A percentile compares a stretch with the other conserved stretches of the same genome.
These are phyloP conservation scores for Russula olivacea DNA, from an alignment of 768 basidiomycete species.

Conservation along the genomic window DNA sequence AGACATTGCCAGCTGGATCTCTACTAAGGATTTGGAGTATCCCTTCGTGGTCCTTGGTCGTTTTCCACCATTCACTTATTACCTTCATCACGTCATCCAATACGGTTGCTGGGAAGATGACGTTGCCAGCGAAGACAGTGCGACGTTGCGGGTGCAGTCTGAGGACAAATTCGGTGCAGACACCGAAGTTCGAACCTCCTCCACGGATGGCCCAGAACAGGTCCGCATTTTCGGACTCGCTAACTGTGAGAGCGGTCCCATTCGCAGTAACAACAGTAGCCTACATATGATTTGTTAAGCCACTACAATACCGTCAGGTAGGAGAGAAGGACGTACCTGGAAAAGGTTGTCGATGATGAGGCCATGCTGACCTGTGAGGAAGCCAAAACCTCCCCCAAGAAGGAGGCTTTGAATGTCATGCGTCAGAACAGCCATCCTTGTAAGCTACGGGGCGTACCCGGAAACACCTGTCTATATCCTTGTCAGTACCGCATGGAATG, in stretches of 20 bases:
- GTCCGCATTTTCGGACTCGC: conserved; percentile 32
- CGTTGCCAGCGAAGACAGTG: conserved; percentile 42
- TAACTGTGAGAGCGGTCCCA: conserved; percentile 36
- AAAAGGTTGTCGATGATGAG: conserved; percentile 45
- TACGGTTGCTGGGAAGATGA: conserved; percentile 33
- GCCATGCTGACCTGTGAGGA: conserved; percentile 39
- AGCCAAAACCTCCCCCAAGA: conserved; percentile 53
- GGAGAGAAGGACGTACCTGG: conserved; percentile 25
- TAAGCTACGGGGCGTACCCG: conserved; percentile 34
- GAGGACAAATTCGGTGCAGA: conserved; percentile 46
- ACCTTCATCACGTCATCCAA: conserved; percentile 28
- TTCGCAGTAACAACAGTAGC: conserved; percentile 43
- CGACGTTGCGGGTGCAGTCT: conserved; percentile 45
- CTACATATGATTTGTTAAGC: conserved; percentile 27
- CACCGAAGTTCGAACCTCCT: conserved; percentile 51
- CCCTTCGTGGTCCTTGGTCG: conserved; percentile 36
- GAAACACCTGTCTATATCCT: conserved; percentile 42
- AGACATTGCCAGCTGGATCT: conserved; percentile 38
- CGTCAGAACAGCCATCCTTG: neutral
- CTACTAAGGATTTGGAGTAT: conserved; percentile 35
- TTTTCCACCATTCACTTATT: conserved; percentile 36
- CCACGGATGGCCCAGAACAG: conserved; percentile 51
- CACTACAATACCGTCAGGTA: conserved; percentile 24
- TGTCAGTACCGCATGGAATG: neutral
- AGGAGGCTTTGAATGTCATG: conserved; percentile 34